Evolutionary conservation across 352 stramenopile genomes (phyloP).

Genomic region (Pythium rhizo-oryzae): DNA sequence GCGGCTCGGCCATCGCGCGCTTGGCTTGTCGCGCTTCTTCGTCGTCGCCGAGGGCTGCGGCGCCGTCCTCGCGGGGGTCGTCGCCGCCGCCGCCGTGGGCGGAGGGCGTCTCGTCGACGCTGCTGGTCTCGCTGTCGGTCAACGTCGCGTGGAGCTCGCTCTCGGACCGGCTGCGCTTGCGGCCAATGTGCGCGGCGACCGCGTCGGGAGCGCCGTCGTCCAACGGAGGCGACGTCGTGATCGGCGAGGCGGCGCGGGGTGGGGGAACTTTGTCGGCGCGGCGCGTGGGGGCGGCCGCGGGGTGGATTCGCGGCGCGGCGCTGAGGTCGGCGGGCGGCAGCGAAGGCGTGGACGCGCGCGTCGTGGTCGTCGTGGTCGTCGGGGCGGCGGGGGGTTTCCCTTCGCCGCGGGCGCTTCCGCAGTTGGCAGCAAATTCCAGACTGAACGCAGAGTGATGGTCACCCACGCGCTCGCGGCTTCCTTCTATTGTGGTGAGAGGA

Average conservation of each 20-base stretch:
- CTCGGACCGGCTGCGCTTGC: constrained; percentile 27
- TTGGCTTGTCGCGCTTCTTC: constrained; percentile 2
- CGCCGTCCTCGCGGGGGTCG: constrained; percentile 8
- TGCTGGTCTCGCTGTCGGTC: constrained; percentile 16
- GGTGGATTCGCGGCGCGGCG: constrained; percentile 28
- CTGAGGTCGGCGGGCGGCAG: constrained; percentile 2
- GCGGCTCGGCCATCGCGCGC: constrained; percentile 27
- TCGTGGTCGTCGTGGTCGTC: constrained; percentile 19
- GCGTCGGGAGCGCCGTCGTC: no score
- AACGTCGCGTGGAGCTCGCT: constrained; percentile 21
- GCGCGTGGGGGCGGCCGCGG: constrained; percentile 20
- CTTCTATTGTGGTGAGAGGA: constrained; percentile 26
- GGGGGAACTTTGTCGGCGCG: constrained; percentile 15
- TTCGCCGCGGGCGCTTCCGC: constrained; percentile 27
- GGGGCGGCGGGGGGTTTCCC: constrained; percentile 11
- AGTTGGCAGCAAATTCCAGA: constrained; percentile 36
- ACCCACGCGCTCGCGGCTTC: constrained; percentile 17
- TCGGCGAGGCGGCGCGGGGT: background rate
- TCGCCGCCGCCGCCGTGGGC: constrained; percentile 5
- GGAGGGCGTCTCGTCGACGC: constrained; percentile 8
- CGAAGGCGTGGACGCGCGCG: constrained; percentile 7
- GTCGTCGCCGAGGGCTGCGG: background rate
- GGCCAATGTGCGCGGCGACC: constrained; percentile 18
- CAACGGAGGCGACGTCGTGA: constrained; percentile 23
- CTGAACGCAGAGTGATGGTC: constrained; percentile 38